A percentile compares a stretch with the other conserved stretches of the same genome.
Evolutionary conservation across 306 rosid genomes (phyloP).

Genomic region (Boehmeria nivea): DNA sequence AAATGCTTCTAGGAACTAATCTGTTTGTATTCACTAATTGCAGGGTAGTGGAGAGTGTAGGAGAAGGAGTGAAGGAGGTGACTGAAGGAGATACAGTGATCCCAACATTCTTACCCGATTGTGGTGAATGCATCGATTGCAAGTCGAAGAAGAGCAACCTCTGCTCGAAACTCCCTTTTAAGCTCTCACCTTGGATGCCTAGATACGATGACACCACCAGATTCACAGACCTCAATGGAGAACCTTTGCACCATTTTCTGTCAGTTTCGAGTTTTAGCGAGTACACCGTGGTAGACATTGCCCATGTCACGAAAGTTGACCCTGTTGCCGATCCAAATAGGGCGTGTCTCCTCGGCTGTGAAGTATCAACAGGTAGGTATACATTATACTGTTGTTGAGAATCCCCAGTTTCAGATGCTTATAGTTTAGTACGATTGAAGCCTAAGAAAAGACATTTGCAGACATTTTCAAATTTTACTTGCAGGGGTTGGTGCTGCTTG

Average conservation of each 20-base stretch:
- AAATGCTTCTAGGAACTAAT: too few species aligned
- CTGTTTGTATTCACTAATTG: too few species aligned
- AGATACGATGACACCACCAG: constrained; percentile 52
- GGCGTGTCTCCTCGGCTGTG: constrained; percentile 80
- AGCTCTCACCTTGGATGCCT: constrained; percentile 52
- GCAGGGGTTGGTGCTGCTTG: constrained; percentile 96
- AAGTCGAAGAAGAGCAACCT: constrained; percentile 62
- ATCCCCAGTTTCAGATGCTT: too few species aligned
- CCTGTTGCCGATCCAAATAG: constrained; percentile 46
- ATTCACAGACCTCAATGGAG: constrained; percentile 70
- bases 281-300: constrained; percentile 68
- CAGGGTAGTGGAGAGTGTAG: constrained; percentile 84
- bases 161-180: constrained; percentile 58
- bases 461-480: constrained; percentile 10
- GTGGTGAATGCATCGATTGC: constrained; percentile 67
- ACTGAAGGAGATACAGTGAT: constrained; percentile 67
- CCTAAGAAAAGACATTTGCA: too few species aligned
- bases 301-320: constrained; percentile 53
- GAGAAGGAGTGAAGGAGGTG: constrained; percentile 58
- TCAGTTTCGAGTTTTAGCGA: constrained; percentile 77
- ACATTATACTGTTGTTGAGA: too few species aligned
- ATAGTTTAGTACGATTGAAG: too few species aligned
- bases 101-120: constrained; percentile 63
- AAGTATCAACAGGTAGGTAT: constrained; percentile 89
- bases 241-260: constrained; percentile 54